Conservation (phyloP, 1,139 yeast genomes). For the Suhomyces wounanorum region DNA sequence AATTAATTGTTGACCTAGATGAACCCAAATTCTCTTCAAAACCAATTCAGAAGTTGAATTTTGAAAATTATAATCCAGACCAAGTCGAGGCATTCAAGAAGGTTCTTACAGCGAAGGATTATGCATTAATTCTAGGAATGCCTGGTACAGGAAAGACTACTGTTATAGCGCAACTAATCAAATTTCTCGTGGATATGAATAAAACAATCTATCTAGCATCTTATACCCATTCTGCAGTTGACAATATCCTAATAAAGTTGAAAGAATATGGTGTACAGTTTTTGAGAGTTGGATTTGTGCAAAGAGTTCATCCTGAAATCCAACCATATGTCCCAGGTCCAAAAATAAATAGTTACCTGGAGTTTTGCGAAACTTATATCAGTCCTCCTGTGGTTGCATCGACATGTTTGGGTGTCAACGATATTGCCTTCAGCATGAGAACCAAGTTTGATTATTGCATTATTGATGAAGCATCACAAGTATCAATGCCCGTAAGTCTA, state of each 20-base stretch:
- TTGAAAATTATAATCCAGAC: slow-evolving; percentile 56
- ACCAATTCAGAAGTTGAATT: slow-evolving; percentile 21
- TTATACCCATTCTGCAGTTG: slow-evolving; percentile 95
- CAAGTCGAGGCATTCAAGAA: slow-evolving; percentile 69
- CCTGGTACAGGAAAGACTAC: slow-evolving; percentile 99
- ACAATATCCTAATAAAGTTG: slow-evolving; percentile 79
- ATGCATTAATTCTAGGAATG: slow-evolving; percentile 87
- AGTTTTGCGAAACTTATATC: slow-evolving; percentile 48
- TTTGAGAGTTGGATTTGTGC: slow-evolving; percentile 57
- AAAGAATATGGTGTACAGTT: slow-evolving; percentile 48
- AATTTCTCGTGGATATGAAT: slow-evolving; percentile 55
- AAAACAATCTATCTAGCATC: slow-evolving; percentile 79
- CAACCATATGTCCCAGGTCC: slow-evolving; percentile 53
- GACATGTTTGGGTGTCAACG: slow-evolving; percentile 80
- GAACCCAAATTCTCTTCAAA: slow-evolving; percentile 35
- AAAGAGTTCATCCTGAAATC: slow-evolving; percentile 64
- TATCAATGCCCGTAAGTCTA: slow-evolving; percentile 83
- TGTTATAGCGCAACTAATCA: slow-evolving; percentile 75
- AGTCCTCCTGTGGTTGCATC: slow-evolving; percentile 79
- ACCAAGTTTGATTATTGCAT: slow-evolving; percentile 86
- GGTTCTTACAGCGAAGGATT: slow-evolving; percentile 69
- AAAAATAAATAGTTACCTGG: slow-evolving; percentile 44
- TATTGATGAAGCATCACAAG: slow-evolving; percentile 95
- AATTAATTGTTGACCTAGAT: slow-evolving; percentile 60
- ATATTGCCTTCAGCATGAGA: slow-evolving; percentile 56